Conservation (phyloP, 345 rosid genomes). For the Melaleuca alternifolia region DNA sequence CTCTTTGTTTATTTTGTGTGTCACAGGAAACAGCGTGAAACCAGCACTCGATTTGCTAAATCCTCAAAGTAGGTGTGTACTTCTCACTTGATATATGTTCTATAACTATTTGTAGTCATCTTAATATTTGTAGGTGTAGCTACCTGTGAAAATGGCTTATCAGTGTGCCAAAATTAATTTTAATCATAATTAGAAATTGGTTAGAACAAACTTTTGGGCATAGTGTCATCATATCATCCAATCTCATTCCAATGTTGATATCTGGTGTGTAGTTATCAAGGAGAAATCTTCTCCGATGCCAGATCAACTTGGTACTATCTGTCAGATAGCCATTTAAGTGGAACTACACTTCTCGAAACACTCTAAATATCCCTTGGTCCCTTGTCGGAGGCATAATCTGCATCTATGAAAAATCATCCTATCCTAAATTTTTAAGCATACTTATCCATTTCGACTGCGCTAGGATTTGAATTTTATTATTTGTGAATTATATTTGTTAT, state of each 20-base stretch:
- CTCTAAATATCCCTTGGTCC: neutral
- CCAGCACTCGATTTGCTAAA: constrained; percentile 65
- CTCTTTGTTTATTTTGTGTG: neutral
- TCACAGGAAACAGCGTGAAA: constrained; percentile 49
- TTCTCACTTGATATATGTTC: neutral
- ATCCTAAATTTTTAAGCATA: neutral
- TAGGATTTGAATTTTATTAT: neutral
- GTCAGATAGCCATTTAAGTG: neutral
- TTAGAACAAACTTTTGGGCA: neutral
- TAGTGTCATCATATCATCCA: neutral
- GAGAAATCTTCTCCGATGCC: neutral
- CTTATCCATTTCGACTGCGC: neutral
- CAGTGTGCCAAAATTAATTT: neutral
- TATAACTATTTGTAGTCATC: neutral
- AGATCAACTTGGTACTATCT: neutral
- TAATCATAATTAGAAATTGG: neutral
- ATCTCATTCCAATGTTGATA: neutral
- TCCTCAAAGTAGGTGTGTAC: constrained; percentile 82
- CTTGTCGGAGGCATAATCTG: neutral
- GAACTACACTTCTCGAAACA: neutral
- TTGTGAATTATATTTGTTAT: neutral
- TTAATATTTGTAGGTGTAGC: neutral
- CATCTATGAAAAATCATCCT: neutral
- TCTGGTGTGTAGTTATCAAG: neutral
- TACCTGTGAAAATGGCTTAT: neutral